Base-by-base conservation (phyloP, 2,329 filamentous ascomycete genomes). In the Xylariaceae sp. region DNA sequence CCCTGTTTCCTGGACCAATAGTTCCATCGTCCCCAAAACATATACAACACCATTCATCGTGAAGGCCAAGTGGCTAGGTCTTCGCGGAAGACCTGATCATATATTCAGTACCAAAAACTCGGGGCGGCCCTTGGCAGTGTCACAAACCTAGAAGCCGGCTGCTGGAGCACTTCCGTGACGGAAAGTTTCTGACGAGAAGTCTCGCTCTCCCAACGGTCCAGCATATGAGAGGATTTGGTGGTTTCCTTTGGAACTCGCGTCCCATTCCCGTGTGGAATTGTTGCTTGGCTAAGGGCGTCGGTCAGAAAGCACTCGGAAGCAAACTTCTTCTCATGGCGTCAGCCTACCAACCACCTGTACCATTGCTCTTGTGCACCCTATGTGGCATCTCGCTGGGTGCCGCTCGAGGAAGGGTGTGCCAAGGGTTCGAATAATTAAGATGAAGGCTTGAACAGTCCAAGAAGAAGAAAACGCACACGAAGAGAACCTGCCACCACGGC, bases 101-200 rank as follows among this genome's bases (percentile, higher is more conserved):
- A 6, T 52, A 30, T 30, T 15, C 17, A 29, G 30, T 14, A 21
- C 32, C 10, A 15, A 50, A 32, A 51, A 41, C 27, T 37, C 23
- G 29, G 15, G 13, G 31, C 18, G 12, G 31, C 15, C 28, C 29
- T 25, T 29, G 19, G 25, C 31, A 22, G 21, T 10, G 19, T 25
- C 10, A 39, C 42, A 39, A 45, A 53, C 46, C 30, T 33, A 32
- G 29, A 36, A 21, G 35, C 36, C n/a, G 35, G 33, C 31, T 51
- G 47, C 29, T 50, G 49, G 32, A 46, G 47, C 23, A 51, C 43
- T 32, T 54, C 51, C 29, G 35, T 46, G 23, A 52, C 38, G 17
- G 51, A 45, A 21, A 54, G 45, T 19, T 36, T 37, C 17, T 42
- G 37, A 8, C 47, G 45, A 25, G 41, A 36, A n/a, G 42, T 51